phyloP scores from a whole-genome alignment of 73 alveolate species.

The Durusdinium trenchii region DNA sequence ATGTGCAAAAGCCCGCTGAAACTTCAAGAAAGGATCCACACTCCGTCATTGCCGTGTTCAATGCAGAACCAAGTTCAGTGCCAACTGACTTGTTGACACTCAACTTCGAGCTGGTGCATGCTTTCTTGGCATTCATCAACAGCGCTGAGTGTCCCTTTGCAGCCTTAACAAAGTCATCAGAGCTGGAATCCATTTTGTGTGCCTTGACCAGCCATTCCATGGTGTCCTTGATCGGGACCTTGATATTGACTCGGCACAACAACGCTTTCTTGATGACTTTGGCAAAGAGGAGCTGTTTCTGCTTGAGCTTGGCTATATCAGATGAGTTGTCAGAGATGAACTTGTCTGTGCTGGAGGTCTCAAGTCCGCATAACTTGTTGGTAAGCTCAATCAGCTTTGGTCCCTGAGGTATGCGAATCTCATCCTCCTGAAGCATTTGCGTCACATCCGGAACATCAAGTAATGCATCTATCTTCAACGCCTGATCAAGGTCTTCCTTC shows the following conservation, averaged over 20 bases:
- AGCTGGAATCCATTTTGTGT: neutral
- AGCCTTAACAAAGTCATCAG: no score
- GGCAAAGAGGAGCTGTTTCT: neutral
- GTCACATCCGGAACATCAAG: neutral
- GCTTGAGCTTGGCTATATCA: neutral
- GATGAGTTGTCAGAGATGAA: neutral
- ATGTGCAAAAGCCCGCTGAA: no score
- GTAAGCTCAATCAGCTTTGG: neutral
- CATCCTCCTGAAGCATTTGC: neutral
- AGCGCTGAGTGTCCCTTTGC: no score
- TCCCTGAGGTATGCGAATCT: neutral
- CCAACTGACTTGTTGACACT: no score
- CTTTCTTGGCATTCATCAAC: no score
- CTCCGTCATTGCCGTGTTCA: no score
- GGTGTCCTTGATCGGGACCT: neutral
- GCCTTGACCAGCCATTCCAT: neutral
- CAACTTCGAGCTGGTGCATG: no score
- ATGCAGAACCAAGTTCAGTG: no score
- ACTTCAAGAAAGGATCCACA: no score
- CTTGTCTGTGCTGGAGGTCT: neutral
- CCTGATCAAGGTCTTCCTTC: neutral
- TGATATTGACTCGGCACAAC: neutral
- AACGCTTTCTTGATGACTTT: neutral
- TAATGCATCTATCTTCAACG: neutral
- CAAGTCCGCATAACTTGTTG: neutral